Percentiles rank a stretch among this genome's conserved stretches.
Conservation (phyloP, 1,139 yeast species). For the Blastobotrys persicus region DNA sequence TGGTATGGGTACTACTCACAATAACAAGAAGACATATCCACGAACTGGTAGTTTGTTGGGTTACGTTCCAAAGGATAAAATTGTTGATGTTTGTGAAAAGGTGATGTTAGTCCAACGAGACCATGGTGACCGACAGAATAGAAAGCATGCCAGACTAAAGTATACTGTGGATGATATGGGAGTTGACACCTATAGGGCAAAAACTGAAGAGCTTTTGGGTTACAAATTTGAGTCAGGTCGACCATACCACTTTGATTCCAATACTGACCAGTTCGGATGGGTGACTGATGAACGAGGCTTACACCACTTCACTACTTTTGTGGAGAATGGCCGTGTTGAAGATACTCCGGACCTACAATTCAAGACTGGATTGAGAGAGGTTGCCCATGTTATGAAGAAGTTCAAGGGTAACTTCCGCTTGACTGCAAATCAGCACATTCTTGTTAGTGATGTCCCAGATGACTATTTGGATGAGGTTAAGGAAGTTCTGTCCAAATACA, state of each 20-base stretch:
- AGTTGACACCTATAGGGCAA: conserved; percentile 71
- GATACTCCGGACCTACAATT: conserved; percentile 89
- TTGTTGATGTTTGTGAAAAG: conserved; percentile 81
- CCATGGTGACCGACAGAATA: conserved; percentile 89
- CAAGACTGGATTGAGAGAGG: conserved; percentile 77
- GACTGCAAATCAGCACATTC: conserved; percentile 93
- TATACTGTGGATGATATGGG: conserved; percentile 93
- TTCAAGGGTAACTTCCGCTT: conserved; percentile 77
- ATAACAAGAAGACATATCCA: conserved; percentile 95
- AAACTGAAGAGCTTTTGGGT: conserved; percentile 84
- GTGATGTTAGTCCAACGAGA: conserved; percentile 94
- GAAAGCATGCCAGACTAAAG: conserved; percentile 97
- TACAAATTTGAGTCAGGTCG: conserved; percentile 67
- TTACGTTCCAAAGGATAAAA: conserved; percentile 62
- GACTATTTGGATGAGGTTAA: conserved; percentile 63
- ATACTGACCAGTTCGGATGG: conserved; percentile 95
- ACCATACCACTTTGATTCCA: conserved; percentile 76
- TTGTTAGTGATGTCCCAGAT: conserved; percentile 71
- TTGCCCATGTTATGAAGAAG: conserved; percentile 64
- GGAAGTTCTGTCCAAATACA: conserved; percentile 63
- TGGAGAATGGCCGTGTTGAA: conserved; percentile 96
- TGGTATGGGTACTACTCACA: conserved; percentile 98
- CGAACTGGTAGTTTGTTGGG: conserved; percentile 90
- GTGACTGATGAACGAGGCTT: conserved; percentile 79
- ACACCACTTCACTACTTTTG: conserved; percentile 89